A percentile compares a stretch with the other conserved stretches of the same genome.
Conservation (phyloP, 192 early-diverging fungal species). For the Coemansia sp. region DNA sequence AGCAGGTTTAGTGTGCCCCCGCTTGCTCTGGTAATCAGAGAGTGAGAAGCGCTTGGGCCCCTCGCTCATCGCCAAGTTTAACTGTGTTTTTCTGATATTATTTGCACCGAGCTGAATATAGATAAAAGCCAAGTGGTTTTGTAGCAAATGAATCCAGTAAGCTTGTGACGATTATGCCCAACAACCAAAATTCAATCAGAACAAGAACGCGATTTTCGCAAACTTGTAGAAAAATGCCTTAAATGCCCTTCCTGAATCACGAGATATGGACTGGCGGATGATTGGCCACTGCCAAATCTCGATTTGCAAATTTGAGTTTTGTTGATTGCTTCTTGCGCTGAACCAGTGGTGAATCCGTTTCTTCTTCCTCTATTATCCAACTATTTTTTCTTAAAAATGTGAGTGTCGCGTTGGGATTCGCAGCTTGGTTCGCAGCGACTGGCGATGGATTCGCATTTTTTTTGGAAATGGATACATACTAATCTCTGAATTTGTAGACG, state of each 20-base stretch:
- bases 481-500: slow-evolving; percentile 6
- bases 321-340: no score
- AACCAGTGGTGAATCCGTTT: no score
- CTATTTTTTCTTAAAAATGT: no score
- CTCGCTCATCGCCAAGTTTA: slow-evolving; percentile 30
- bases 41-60: slow-evolving; percentile 54
- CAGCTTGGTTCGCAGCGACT: no score
- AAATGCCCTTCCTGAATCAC: no score
- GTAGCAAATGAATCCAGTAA: not conserved
- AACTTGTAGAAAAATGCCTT: not conserved
- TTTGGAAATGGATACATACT: no score
- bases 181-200: slow-evolving; percentile 2
- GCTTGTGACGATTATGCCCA: not conserved
- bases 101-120: not conserved
- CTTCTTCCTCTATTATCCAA: no score
- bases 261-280: no score
- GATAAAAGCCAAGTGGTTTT: not conserved
- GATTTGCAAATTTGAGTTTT: no score
- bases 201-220: not conserved
- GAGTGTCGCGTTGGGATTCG: no score
- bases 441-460: no score
- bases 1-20: slow-evolving; percentile 32
- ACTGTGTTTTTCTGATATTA: not conserved
- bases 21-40: slow-evolving; percentile 53
- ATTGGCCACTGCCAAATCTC: no score